Conservation (phyloP, 179 eudicot species). For the Silene coronaria region DNA sequence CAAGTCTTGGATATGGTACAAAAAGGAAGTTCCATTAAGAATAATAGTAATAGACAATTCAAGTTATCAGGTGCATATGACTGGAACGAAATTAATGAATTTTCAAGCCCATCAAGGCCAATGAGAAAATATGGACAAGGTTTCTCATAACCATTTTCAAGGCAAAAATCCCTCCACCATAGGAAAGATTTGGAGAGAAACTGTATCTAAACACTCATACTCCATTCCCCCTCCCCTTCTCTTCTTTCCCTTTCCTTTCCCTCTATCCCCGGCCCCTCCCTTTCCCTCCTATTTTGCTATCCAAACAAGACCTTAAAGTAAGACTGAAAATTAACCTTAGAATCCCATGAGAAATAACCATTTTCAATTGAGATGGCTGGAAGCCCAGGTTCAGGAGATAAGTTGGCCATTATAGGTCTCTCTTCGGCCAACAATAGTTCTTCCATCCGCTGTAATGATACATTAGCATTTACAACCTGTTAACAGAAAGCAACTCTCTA, state of each 20-base stretch:
- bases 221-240: no score
- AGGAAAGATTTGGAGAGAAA: no score
- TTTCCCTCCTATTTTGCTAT: no score
- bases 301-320: neutral
- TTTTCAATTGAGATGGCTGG: conserved; percentile 55
- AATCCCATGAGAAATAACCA: conserved; percentile 60
- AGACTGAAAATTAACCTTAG: conserved; percentile 34
- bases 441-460: conserved; percentile 54
- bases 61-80: neutral
- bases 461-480: conserved; percentile 39
- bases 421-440: conserved; percentile 58
- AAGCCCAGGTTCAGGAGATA: conserved; percentile 42
- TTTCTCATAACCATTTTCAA: no score
- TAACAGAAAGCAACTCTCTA: neutral
- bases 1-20: neutral
- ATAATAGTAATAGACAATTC: neutral
- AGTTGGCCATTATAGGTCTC: conserved; percentile 41
- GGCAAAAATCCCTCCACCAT: no score
- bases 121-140: no score
- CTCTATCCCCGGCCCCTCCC: no score
- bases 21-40: neutral
- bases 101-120: neutral
- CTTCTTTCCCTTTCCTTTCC: no score
- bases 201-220: no score
- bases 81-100: neutral